Conservation (phyloP, 192 early-diverging fungal species). For the Paraglomus occultum region DNA sequence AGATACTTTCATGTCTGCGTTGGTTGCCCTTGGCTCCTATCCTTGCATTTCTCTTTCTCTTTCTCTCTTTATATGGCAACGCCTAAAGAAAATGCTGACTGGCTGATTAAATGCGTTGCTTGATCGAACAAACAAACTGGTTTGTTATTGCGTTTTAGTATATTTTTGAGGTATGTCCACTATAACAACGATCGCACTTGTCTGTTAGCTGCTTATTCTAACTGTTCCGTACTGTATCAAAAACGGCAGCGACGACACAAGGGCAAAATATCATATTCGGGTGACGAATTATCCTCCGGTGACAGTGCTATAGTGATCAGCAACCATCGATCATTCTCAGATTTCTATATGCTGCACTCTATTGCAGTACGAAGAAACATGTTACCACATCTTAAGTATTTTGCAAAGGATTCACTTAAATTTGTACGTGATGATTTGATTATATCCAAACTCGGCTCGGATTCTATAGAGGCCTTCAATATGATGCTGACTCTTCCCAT, state of each 20-base stretch:
- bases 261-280: slow-evolving; percentile 56
- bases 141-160: slow-evolving; percentile 22
- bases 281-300: slow-evolving; percentile 44
- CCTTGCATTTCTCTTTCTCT: not conserved
- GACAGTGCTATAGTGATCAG: slow-evolving; percentile 56
- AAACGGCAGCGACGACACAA: slow-evolving; percentile 31
- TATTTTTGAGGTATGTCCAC: slow-evolving; percentile 31
- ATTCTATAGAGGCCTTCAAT: not conserved
- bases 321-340: slow-evolving; percentile 55
- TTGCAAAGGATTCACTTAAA: slow-evolving; percentile 62
- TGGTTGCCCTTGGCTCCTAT: not conserved
- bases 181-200: not conserved
- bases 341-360: slow-evolving; percentile 58
- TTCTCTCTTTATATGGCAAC: not conserved
- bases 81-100: not conserved
- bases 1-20: not conserved
- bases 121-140: not conserved
- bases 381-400: slow-evolving; percentile 56
- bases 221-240: slow-evolving; percentile 9
- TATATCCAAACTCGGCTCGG: not conserved
- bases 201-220: slow-evolving; percentile 5
- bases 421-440: slow-evolving; percentile 35
- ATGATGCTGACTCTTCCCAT: not conserved
- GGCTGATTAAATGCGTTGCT: not conserved
- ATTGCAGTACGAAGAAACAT: slow-evolving; percentile 50